Evolutionary conservation across 495 filamentous ascomycete species (phyloP), one percentile per base, ranked within the genome.

Genomic region (Stereocaulon alpinum): DNA sequence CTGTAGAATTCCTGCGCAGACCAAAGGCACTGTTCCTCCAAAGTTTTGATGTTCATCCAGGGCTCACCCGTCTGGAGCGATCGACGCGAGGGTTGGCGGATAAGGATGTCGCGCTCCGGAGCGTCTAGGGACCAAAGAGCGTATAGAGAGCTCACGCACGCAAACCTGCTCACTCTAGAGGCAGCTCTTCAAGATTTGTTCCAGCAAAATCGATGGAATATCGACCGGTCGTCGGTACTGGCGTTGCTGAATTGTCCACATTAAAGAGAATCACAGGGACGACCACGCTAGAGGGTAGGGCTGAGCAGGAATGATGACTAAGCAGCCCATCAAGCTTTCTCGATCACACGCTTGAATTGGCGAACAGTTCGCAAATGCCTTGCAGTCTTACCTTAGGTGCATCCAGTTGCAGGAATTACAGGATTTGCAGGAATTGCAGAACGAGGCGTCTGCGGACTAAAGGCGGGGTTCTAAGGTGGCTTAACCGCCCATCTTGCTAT

Each of bases 71-170:
- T 60, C 15, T 49, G 18, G 50, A 60, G 32, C 58, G 58, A 60
- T 60, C 58, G 58, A 60, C 58, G 58, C 49, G 58, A 60, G 58
- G 49, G 49, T 54, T 47, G 40, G 42, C 30, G 58, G 41, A 60
- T 43, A 49, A 53, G 40, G 27, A 54, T 34, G 56, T 58, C 56
- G 56, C 56, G 47, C 56, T 50, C 20, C 56, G 49, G 18, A 18
- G 10, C 14, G 24, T 24, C 11, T 41, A 27, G 30, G 34, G 18
- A 44, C 37, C 22, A 40, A n/a, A 1, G 40, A 24, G 32, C 37
- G 24, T 41, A 17, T 40, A 49, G 15, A 51, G 49, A 59, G 17
- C 37, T 2, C 40, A 37, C 47, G 42, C 22, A 51, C 11, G 37
- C 11, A 30, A 50, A 14, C 4, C 37, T 43, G 9, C 14, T 51